These are phyloP conservation scores for Lasiodiplodia theobromae DNA, from an alignment of 2,329 filamentous ascomycete species.

Conservation along the genomic window DNA sequence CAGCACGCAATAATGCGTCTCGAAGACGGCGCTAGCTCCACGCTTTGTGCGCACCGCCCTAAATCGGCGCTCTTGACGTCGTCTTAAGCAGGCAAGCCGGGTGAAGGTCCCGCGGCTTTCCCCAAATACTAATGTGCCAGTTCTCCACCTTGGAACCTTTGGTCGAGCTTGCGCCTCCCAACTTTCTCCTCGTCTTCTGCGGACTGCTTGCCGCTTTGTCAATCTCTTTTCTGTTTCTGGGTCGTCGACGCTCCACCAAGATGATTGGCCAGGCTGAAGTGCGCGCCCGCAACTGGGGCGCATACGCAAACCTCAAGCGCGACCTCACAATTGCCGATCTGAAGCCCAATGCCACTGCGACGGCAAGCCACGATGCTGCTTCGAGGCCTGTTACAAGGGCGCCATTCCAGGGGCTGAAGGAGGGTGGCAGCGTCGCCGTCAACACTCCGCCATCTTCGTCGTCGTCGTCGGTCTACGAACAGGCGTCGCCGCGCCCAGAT, in stretches of 20 bases:
- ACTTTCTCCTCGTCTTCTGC: not conserved
- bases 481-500: not conserved
- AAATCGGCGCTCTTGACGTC: not conserved
- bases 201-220: not conserved
- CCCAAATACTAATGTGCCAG: not conserved
- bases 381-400: not conserved
- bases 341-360: not conserved
- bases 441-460: not conserved
- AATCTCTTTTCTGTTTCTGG: not conserved
- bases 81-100: slow-evolving; percentile 19
- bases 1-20: slow-evolving; percentile 5
- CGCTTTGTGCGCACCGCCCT: not conserved
- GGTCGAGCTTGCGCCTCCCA: not conserved
- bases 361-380: not conserved
- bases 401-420: not conserved
- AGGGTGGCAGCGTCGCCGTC: not conserved
- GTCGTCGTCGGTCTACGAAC: not conserved
- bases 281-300: slow-evolving; percentile 13
- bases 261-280: slow-evolving; percentile 29
- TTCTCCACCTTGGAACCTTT: not conserved
- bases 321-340: slow-evolving; percentile 20
- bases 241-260: not conserved
- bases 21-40: not conserved
- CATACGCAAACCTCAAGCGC: slow-evolving; percentile 22
- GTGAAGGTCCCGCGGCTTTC: not conserved